Base-by-base conservation (phyloP, 495 filamentous ascomycete species). In the Pyrenula aspistea region DNA sequence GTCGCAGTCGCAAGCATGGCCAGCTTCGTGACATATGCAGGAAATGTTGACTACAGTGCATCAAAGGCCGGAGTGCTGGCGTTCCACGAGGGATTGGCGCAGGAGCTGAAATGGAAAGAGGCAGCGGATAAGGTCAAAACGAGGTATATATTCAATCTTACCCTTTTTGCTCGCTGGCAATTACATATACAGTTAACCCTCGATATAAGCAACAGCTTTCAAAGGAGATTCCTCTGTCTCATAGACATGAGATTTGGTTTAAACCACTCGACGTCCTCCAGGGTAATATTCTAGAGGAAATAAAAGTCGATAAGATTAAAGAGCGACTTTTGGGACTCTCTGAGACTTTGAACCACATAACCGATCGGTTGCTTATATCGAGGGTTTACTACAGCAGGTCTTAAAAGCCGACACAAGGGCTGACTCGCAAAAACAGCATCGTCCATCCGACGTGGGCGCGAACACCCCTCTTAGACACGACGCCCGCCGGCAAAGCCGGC, bases 11-110 rank as follows among this genome's bases (percentile, higher is more conserved):
- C 82, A 2, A 79, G 74, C 48, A 71, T 84, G 67, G 75, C 79
- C 52, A 75, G 70, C 21, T 83, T 82, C 57, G 60, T 79, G 1
- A 70, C 68, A 0, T 57, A 76, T 15, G 73, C 77, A 1, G 70
- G 74, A 24, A 73, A 78, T 59, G 71, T 72, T 2, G 76, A 81
- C 54, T 85, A 85, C 62, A 72, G 71, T 57, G 70, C 69, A 57
- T 75, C 77, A 53, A 85, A 85, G 67, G 79, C 77, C 1, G 79
- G 73, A 51, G 72, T 78, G 3, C 67, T 80, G 20, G 72, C 79
- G 0, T 76, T 85, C 59, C 77, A 84, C 59, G 71, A 74, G 51
- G 65, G 67, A 11, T 54, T 77, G 60, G 63, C 66, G 11, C 74
- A 77, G 67, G 74, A 77, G 56, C 56, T 77, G 57, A 62, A 63